A percentile compares a stretch with the other conserved stretches of the same genome.
phyloP scores from a whole-genome alignment of 495 filamentous ascomycete species.

The Tricharina praecox region DNA sequence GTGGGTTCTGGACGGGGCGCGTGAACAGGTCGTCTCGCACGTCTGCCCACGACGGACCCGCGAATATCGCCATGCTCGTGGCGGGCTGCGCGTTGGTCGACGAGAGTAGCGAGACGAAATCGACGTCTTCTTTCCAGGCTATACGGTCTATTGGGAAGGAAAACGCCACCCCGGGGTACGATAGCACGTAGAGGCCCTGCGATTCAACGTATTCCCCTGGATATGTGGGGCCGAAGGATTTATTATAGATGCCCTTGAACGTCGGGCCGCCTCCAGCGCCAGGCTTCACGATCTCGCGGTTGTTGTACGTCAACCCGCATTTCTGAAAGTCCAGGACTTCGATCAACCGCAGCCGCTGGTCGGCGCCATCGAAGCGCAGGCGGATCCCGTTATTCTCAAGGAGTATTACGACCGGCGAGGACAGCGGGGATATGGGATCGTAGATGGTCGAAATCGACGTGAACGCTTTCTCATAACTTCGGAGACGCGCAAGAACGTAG shows the following conservation, averaged over 20 bases:
- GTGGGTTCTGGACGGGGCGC: slow-evolving; percentile 48
- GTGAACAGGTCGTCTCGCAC: slow-evolving; percentile 59
- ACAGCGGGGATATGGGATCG: slow-evolving; percentile 50
- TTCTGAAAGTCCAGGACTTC: slow-evolving; percentile 87
- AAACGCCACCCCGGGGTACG: slow-evolving; percentile 86
- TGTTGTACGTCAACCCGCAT: slow-evolving; percentile 63
- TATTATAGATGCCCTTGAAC: slow-evolving; percentile 83
- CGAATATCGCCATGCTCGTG: slow-evolving; percentile 71
- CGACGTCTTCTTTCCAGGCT: slow-evolving; percentile 63
- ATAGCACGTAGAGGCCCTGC: slow-evolving; percentile 56
- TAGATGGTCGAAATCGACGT: slow-evolving; percentile 69
- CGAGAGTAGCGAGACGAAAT: slow-evolving; percentile 72
- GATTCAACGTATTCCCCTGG: slow-evolving; percentile 74
- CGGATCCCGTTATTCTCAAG: slow-evolving; percentile 75
- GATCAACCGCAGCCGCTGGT: slow-evolving; percentile 78
- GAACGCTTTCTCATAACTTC: slow-evolving; percentile 64
- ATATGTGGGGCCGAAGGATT: slow-evolving; percentile 77
- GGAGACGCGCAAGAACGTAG: slow-evolving; percentile 67
- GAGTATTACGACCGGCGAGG: slow-evolving; percentile 49
- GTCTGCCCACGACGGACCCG: slow-evolving; percentile 75
- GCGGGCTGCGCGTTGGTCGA: slow-evolving; percentile 58
- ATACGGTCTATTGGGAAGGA: slow-evolving; percentile 63
- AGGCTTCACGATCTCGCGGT: slow-evolving; percentile 61
- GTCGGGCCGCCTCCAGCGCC: slow-evolving; percentile 46
- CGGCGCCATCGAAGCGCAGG: slow-evolving; percentile 80